Evolutionary conservation across 306 rosid genomes (phyloP), one percentile per base, ranked within the genome.

Genomic region (Sophora flavescens): DNA sequence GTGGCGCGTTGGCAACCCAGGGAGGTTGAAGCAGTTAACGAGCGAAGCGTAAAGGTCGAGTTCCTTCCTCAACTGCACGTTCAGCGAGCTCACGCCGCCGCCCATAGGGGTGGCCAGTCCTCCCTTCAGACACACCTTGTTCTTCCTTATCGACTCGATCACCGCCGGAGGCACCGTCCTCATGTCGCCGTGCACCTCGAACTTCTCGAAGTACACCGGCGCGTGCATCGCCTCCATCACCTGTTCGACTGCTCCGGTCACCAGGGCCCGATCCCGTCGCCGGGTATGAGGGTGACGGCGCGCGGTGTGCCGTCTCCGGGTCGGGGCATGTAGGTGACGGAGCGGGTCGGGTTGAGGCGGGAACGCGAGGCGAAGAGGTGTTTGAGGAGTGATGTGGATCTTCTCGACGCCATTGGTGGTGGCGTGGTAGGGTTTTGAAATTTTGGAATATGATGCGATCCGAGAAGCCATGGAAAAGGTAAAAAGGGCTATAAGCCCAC

Each of bases 41-140:
- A 93, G 96, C n/a, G 98, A 93, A 2, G 98, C 94, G 33, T 87
- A 93, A n/a, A 93, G 93, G 81, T 93, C 98, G 8, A 93, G 96
- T 83, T 93, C 94, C 59, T 79, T 87, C 87, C 98, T 84, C 17
- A 90, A 81, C 81, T 89, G 96, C 80, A 93, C 30, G 75, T 93
- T 93, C 15, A 90, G 86, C 12, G 98, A 93, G 85, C 83, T 90
- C 26, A 93, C 89, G 1, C 98, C 98, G 2, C 98, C 98, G 5
- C 94, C 98, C 86, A 93, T 78, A 3, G 94, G 98, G 0, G 98
- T 93, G 8, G 84, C 90, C 3, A 93, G 64, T 0, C 98, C 96
- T 4, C 98, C 98, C 60, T 93, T 93, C 74, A 93, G 63, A 71
- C 98, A 93, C 36, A 90, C 96, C 86, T 93, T 89, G 76, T 93